Evolutionary conservation across 768 basidiomycete species (phyloP), one percentile per base, ranked within the genome.

Genomic region (Obba rivulosa): DNA sequence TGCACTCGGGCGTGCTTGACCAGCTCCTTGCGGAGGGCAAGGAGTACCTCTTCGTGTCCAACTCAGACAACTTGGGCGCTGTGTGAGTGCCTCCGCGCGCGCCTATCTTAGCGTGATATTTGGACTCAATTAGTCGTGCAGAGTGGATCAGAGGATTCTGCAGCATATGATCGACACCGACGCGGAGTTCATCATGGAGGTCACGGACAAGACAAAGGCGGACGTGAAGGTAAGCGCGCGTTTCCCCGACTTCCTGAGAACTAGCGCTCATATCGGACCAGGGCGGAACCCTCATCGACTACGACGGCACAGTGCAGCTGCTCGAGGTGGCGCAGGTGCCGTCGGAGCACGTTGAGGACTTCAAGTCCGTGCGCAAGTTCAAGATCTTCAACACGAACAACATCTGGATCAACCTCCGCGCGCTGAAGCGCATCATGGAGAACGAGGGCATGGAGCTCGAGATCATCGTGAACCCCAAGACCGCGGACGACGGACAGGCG

Each of bases 41-140:
- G 67, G 92, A 97, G 71, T 97, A 95, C 71, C 80, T 96, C 58
- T 97, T 96, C 64, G 90, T 93, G 46, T 95, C 92, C 68, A 97
- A 97, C 77, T 92, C 92, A 41, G 94, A 96, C 70, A 96, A 96
- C 68, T 68, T 97, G 63, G 93, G 93, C 64, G 94, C 92, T 54
- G 84, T 86, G 84, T 87, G 69, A 57, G 81, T 71, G 14, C n/a
- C 46, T 38, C 45, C 16, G 20, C 18, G 16, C 22, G 43, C 13
- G 14, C 4, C 5, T 8, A 20, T 7, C 10, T 38, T 8, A 11
- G 22, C 16, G 11, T 39, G 13, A 11, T 17, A 3, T 13, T 4
- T 7, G 21, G 17, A 9, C 16, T 35, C 24, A 38, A 50, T 46
- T 8, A 51, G 36, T 18, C 36, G 4, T 31, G 18, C 23, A 56